These are phyloP conservation scores for Trichocladium uniseriatum DNA, from an alignment of 495 filamentous ascomycete species.

Conservation along the genomic window DNA sequence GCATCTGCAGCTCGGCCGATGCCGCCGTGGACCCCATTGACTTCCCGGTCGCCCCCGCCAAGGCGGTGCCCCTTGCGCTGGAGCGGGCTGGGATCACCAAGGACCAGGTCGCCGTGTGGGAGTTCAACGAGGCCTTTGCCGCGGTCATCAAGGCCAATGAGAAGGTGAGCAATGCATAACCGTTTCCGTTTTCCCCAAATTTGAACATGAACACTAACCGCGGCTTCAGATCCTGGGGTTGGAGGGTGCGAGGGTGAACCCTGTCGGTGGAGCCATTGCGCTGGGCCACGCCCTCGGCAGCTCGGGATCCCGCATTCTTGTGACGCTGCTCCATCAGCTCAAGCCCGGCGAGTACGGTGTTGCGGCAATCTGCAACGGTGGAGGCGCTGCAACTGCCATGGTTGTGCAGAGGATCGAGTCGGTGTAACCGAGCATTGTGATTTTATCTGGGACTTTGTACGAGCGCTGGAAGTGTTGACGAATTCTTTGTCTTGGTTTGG, in stretches of 20 bases:
- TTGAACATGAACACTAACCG: conserved; percentile 10
- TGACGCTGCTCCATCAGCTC: conserved; percentile 81
- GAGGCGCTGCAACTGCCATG: conserved; percentile 82
- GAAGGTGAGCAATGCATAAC: conserved; percentile 46
- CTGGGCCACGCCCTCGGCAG: conserved; percentile 92
- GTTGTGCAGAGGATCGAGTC: conserved; percentile 80
- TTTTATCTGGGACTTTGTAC: no score
- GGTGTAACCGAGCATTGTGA: conserved; percentile 31
- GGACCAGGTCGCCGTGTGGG: conserved; percentile 86
- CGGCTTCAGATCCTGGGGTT: conserved; percentile 61
- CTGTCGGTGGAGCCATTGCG: conserved; percentile 82
- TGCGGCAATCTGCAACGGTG: conserved; percentile 94
- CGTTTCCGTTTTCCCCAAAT: conserved; percentile 4
- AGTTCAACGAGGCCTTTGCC: conserved; percentile 97
- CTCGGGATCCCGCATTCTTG: conserved; percentile 86
- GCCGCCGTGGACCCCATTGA: conserved; percentile 90
- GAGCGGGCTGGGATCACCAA: conserved; percentile 78
- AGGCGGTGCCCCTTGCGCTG: conserved; percentile 86
- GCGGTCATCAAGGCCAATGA: conserved; percentile 93
- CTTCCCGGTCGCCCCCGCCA: conserved; percentile 87
- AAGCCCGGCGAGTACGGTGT: conserved; percentile 88
- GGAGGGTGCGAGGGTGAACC: conserved; percentile 69
- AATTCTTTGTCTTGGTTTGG: no score
- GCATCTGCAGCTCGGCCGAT: conserved; percentile 79
- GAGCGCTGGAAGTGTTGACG: no score